Percentiles rank a stretch among this genome's conserved stretches.
These are phyloP conservation scores for Rhynchosporium agropyri DNA, from an alignment of 2,329 filamentous ascomycete species.

Conservation along the genomic window DNA sequence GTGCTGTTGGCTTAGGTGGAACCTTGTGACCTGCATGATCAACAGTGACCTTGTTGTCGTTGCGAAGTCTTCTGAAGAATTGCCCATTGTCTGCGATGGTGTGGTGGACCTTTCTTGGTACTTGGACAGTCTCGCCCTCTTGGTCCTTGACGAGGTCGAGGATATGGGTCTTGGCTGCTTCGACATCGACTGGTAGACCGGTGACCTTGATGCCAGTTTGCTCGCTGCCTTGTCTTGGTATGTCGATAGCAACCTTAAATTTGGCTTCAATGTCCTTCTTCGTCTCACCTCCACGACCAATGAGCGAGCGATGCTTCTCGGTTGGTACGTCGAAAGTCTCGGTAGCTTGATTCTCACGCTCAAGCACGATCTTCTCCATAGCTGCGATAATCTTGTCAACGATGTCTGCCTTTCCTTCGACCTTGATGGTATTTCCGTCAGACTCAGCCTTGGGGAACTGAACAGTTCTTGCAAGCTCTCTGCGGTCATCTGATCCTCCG, in stretches of 20 bases:
- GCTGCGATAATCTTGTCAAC: slow-evolving; percentile 86
- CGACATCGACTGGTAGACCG: slow-evolving; percentile 76
- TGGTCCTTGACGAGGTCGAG: slow-evolving; percentile 77
- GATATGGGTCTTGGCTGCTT: slow-evolving; percentile 86
- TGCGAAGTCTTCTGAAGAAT: slow-evolving; percentile 88
- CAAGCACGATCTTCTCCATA: slow-evolving; percentile 79
- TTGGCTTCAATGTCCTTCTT: slow-evolving; percentile 83
- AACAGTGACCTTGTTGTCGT: slow-evolving; percentile 84
- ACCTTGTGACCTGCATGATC: slow-evolving; percentile 83
- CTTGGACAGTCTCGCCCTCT: slow-evolving; percentile 82
- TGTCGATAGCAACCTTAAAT: slow-evolving; percentile 85
- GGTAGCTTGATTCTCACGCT: slow-evolving; percentile 81
- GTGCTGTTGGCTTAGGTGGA: slow-evolving; percentile 67
- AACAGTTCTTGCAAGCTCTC: slow-evolving; percentile 83
- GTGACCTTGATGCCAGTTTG: slow-evolving; percentile 85
- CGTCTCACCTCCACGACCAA: slow-evolving; percentile 87
- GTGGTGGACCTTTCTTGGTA: slow-evolving; percentile 84
- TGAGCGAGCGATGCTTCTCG: slow-evolving; percentile 87
- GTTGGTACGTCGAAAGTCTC: slow-evolving; percentile 80
- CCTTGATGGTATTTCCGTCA: slow-evolving; percentile 79
- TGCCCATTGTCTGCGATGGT: slow-evolving; percentile 83
- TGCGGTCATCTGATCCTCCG: slow-evolving; percentile 84
- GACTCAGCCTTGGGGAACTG: slow-evolving; percentile 91
- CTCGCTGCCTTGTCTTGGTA: slow-evolving; percentile 84
- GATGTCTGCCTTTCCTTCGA: slow-evolving; percentile 81